Evolutionary conservation across 768 basidiomycete species (phyloP).

Genomic region (Termitomyces sp.): DNA sequence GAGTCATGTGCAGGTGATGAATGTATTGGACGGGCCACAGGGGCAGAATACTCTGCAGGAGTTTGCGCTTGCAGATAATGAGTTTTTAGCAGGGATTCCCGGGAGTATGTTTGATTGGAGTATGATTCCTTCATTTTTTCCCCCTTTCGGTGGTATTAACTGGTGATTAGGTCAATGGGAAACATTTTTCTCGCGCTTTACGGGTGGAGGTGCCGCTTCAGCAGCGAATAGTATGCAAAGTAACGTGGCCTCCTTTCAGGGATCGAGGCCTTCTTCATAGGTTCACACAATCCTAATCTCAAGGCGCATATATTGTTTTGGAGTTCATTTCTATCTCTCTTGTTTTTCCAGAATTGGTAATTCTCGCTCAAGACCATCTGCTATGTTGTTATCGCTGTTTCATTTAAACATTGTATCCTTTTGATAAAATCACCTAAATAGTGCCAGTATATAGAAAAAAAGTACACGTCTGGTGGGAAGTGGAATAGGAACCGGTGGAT

Average conservation of each 20-base stretch:
- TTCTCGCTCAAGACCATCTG: neutral
- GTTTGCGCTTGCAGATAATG: conserved; percentile 60
- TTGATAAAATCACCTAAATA: neutral
- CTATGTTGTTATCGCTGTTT: conserved; percentile 1
- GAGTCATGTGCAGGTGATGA: conserved; percentile 72
- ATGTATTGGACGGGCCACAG: conserved; percentile 61
- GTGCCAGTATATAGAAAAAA: neutral
- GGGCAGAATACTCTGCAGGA: conserved; percentile 54
- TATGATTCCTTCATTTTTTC: conserved; percentile 24
- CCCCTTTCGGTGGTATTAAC: neutral
- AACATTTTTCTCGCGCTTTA: conserved; percentile 69
- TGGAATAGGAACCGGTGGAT: neutral
- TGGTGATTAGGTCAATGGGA: conserved; percentile 68
- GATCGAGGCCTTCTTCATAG: conserved; percentile 14
- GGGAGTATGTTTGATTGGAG: conserved; percentile 88
- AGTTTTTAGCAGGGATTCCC: conserved; percentile 74
- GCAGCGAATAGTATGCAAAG: conserved; percentile 18
- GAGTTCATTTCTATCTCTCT: neutral
- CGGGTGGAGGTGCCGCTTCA: conserved; percentile 10
- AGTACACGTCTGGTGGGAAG: neutral
- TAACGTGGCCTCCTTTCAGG: conserved; percentile 8
- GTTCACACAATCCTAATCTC: neutral
- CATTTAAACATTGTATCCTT: neutral
- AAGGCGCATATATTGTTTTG: neutral
- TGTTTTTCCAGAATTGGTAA: neutral